Evolutionary conservation across 2,329 filamentous ascomycete species (phyloP), one percentile per base, ranked within the genome.

Genomic region (Xenosphaeropsis pyriputrescens): DNA sequence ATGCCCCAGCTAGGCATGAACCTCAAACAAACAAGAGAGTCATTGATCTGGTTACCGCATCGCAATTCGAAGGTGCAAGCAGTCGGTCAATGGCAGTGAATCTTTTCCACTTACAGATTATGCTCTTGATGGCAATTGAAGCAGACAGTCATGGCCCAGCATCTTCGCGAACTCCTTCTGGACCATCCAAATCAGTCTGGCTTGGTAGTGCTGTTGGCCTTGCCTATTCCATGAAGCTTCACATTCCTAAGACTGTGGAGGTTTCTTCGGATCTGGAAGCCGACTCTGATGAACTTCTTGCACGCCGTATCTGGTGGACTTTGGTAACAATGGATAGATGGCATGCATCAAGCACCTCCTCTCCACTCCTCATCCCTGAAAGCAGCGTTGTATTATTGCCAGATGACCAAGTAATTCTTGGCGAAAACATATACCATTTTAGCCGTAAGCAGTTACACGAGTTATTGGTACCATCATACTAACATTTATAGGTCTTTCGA

Each of bases 281-380:
- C 2, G 75, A 83, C 50, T 70, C 68, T 15, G 72, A 78, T 33
- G 72, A 76, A 36, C 71, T 72, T 14, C 59, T 84, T 4, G 68
- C 68, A 2, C 62, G 76, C 36, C 68, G 77, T 32, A 68, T 78
- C 14, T 85, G 80, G 80, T 84, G 77, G 75, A 72, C 74, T 12
- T 59, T 85, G 26, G 69, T 84, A 34, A 67, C 80, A 44, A 68
- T 85, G 44, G 80, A 85, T 49, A 70, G 79, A 13, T 85, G 78
- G 77, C 74, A 83, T 51, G 75, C 80, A 4, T 68, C 75, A n/a
- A 75, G 73, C 16, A 78, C 70, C 4, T 73, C 71, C 11, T 73
- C 68, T 43, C 73, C 77, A 3, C 49, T 73, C 11, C 63, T 77
- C 41, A 73, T 85, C 40, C 72, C 71, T 2, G 71, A 80, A 45